A percentile compares a stretch with the other conserved stretches of the same genome.
Conservation (phyloP, 2,329 filamentous ascomycete genomes). For the Didymella segeticola region DNA sequence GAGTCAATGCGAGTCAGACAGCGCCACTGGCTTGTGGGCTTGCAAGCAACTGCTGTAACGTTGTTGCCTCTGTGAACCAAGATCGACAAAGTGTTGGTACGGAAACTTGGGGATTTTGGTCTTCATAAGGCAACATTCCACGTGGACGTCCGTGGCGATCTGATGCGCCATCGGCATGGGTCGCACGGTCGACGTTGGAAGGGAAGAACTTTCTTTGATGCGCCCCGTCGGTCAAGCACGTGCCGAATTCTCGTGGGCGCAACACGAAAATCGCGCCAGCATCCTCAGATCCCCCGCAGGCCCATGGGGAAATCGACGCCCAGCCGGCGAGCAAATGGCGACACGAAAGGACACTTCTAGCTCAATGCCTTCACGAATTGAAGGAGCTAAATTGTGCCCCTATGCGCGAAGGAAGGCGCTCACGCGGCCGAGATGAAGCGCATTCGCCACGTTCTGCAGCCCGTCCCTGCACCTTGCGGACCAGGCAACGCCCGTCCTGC, state of each 20-base stretch:
- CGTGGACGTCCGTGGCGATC: constrained; percentile 7
- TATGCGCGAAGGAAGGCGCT: not conserved
- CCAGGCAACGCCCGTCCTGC: not conserved
- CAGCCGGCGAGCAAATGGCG: not conserved
- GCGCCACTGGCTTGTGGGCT: not conserved
- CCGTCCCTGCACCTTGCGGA: constrained; percentile 8
- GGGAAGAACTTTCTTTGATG: not conserved
- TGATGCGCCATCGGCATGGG: not conserved
- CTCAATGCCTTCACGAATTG: not conserved
- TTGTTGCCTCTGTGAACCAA: not conserved
- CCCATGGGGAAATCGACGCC: constrained; percentile 1
- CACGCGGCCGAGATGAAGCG: not conserved
- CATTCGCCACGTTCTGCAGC: not conserved
- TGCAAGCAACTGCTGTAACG: not conserved
- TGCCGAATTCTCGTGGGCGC: not conserved
- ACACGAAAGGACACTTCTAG: not conserved
- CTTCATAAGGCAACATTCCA: not conserved
- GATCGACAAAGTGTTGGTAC: constrained; percentile 5
- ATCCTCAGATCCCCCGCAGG: constrained; percentile 9
- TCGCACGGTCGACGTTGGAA: not conserved
- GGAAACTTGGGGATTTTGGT: not conserved
- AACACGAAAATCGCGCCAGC: constrained; percentile 1
- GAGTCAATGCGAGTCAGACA: constrained; percentile 8
- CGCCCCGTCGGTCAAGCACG: not conserved
- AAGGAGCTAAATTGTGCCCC: not conserved